Evolutionary conservation across 345 rosid species (phyloP).

Genomic region (Raphanus sativus): DNA sequence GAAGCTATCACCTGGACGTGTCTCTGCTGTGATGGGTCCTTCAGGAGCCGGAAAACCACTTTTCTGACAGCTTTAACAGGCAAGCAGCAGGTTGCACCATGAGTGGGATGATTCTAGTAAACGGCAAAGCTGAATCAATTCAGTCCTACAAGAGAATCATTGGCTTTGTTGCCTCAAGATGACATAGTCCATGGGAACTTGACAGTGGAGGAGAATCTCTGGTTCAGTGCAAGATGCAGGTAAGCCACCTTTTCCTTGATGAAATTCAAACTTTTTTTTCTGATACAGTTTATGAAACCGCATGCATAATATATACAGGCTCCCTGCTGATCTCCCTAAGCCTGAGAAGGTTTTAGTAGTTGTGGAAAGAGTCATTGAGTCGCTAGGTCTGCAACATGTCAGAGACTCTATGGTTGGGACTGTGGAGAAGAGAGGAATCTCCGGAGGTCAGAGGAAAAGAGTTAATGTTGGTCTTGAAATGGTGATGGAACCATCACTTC

Average conservation of each 20-base stretch:
- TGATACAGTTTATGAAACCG: neutral
- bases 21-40: conserved; percentile 98
- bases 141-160: conserved; percentile 85
- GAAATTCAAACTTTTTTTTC: neutral
- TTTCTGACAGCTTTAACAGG: conserved; percentile 94
- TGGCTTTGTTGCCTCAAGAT: conserved; percentile 96
- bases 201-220: conserved; percentile 93
- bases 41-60: conserved; percentile 98
- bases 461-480: conserved; percentile 98
- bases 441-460: conserved; percentile 99
- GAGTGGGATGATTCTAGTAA: conserved; percentile 74
- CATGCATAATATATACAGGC: conserved; percentile 42
- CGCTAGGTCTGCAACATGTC: conserved; percentile 79
- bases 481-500: conserved; percentile 99
- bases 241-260: conserved; percentile 33
- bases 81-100: conserved; percentile 71
- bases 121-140: conserved; percentile 80
- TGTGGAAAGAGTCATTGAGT: conserved; percentile 90
- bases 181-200: conserved; percentile 99
- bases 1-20: conserved; percentile 81
- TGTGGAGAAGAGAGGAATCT: conserved; percentile 93
- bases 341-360: conserved; percentile 85
- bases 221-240: conserved; percentile 99
- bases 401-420: conserved; percentile 95
- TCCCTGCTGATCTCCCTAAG: conserved; percentile 72